These are phyloP conservation scores for Penicillium steckii DNA, from an alignment of 495 filamentous ascomycete species.

Conservation along the genomic window DNA sequence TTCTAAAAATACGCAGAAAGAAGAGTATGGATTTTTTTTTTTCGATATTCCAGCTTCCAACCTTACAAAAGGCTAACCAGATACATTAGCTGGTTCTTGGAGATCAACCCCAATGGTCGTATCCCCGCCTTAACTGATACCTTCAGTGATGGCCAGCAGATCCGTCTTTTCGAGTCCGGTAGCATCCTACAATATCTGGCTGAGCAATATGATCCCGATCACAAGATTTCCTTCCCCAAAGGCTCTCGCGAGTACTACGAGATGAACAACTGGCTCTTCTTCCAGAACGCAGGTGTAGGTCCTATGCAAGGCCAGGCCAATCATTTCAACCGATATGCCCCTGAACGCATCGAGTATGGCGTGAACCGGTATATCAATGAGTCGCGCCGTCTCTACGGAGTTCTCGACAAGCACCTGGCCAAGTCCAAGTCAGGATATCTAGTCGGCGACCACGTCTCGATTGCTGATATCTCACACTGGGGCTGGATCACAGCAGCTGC, in stretches of 20 bases:
- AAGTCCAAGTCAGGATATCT: constrained; percentile 66
- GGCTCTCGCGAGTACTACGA: constrained; percentile 77
- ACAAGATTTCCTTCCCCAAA: constrained; percentile 79
- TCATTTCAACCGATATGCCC: constrained; percentile 85
- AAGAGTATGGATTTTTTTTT: constrained; percentile 51
- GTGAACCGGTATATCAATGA: constrained; percentile 82
- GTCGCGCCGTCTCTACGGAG: constrained; percentile 74
- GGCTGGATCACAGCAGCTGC: constrained; percentile 66
- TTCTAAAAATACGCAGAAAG: constrained; percentile 72
- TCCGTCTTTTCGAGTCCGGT: constrained; percentile 80
- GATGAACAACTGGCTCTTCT: constrained; percentile 75
- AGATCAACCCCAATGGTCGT: constrained; percentile 92
- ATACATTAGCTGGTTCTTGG: constrained; percentile 69
- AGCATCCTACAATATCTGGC: constrained; percentile 85
- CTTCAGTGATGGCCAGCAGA: constrained; percentile 66
- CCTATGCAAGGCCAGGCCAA: constrained; percentile 95
- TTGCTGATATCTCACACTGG: constrained; percentile 82
- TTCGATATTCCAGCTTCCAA: background rate
- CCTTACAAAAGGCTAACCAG: background rate
- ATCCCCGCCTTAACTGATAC: constrained; percentile 90
- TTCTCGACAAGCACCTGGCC: constrained; percentile 72
- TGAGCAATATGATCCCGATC: constrained; percentile 73
- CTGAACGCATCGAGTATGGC: constrained; percentile 83
- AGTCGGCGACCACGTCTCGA: constrained; percentile 75
- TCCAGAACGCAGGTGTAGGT: constrained; percentile 74